A percentile compares a stretch with the other conserved stretches of the same genome.
These are phyloP conservation scores for Nakaseomyces kungkrabaensis DNA, from an alignment of 1,139 yeast species.

Conservation along the genomic window DNA sequence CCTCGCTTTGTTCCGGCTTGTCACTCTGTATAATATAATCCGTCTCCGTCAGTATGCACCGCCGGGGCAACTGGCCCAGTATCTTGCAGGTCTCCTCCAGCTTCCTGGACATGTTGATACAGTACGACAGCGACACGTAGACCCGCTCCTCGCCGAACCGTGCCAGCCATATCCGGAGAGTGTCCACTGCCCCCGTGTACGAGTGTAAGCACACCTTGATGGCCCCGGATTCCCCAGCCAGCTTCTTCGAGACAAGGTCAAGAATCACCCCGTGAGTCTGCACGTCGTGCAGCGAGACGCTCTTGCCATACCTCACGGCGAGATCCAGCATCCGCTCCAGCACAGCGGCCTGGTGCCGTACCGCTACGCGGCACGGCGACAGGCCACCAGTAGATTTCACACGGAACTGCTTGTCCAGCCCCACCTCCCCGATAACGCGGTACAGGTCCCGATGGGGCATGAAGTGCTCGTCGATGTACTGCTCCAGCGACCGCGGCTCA, in stretches of 20 bases:
- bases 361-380: slow-evolving; percentile 40
- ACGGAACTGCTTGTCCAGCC: slow-evolving; percentile 69
- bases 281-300: slow-evolving; percentile 79
- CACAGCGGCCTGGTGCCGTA: slow-evolving; percentile 56
- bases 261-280: slow-evolving; percentile 57
- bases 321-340: slow-evolving; percentile 43
- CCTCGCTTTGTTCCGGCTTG: not conserved
- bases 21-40: slow-evolving; percentile 33
- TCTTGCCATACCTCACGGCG: slow-evolving; percentile 40
- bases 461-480: slow-evolving; percentile 34
- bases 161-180: slow-evolving; percentile 45
- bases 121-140: slow-evolving; percentile 52
- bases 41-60: slow-evolving; percentile 43
- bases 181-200: slow-evolving; percentile 73
- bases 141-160: slow-evolving; percentile 21
- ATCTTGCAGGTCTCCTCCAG: slow-evolving; percentile 29
- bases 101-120: slow-evolving; percentile 37
- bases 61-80: slow-evolving; percentile 30
- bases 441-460: slow-evolving; percentile 23
- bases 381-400: slow-evolving; percentile 28
- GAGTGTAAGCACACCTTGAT: slow-evolving; percentile 60
- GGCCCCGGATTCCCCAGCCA: slow-evolving; percentile 6
- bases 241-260: slow-evolving; percentile 33
- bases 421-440: slow-evolving; percentile 69
- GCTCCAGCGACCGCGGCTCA: slow-evolving; percentile 38